Base-by-base conservation (phyloP, 208 protist genomes). In the Acanthamoeba triangularis region DNA sequence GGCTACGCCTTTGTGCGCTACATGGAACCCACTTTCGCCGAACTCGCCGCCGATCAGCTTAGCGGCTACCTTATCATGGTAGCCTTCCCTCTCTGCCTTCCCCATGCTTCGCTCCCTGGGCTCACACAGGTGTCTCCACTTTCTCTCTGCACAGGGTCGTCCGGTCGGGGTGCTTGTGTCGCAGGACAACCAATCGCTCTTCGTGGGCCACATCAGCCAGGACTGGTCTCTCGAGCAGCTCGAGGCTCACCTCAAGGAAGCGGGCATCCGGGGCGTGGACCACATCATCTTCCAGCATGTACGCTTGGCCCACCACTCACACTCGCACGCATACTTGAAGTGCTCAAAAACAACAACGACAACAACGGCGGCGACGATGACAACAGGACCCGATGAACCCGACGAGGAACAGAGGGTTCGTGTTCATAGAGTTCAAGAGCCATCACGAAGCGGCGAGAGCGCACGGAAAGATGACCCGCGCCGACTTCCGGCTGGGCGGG, bases 111-210 rank as follows among this genome's bases (percentile, higher is more conserved):
- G 13, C n/a, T 82, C 6, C 16, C 16, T 44, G 35, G 8, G 7
- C 30, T 49, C 18, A 14, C 1, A n/a, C 41, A 6, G 41, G 41
- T 47, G 41, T 6, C 41, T 47, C 41, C 52, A 2, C 52, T 13
- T 56, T 56, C 52, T 56, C 52, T 13, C 16, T 20, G 16, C 49
- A 11, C 44, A 93, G 88, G 88, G 65, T 25, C 52, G 88, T 7
- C 52, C 52, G 44, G 74, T 93, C 88, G 88, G 88, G 13, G 88
- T 93, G 59, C 25, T 93, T 1, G 61, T 93, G 30, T 93, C 88
- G 44, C 52, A 93, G 30, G 88, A 93, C 88, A 93, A 93, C 61
- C 88, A 93, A 20, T 76, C 88, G 41, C 88, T 93, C 28, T 93
- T 93, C 65, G 52, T 93, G 30, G 88, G 88, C n/a, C 88, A 93